Evolutionary conservation across 2,329 filamentous ascomycete species (phyloP).

Genomic region (Clathrospora elynae): DNA sequence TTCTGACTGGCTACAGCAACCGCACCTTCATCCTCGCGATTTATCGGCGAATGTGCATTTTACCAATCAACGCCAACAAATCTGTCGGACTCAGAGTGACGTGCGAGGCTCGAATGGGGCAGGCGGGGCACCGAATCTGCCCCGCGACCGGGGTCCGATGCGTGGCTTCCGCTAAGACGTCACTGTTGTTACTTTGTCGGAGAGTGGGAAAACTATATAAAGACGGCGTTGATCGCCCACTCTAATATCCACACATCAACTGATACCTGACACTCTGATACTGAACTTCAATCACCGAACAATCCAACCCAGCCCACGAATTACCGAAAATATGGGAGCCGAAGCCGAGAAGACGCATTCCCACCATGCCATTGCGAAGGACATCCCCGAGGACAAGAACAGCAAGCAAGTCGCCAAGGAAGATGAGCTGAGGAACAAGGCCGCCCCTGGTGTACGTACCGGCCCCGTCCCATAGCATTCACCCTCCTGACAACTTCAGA

Average conservation of each 20-base stretch:
- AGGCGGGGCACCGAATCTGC: slow-evolving; percentile 23
- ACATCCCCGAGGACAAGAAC: slow-evolving; percentile 37
- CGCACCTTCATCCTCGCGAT: too few relatives aligned
- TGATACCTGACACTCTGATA: not conserved
- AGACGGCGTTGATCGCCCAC: slow-evolving; percentile 12
- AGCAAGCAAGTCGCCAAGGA: slow-evolving; percentile 10
- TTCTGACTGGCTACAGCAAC: slow-evolving; percentile 4
- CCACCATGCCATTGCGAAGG: slow-evolving; percentile 41
- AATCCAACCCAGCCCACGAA: not conserved
- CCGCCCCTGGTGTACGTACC: slow-evolving; percentile 49
- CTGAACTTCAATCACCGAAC: not conserved
- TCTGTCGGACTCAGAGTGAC: slow-evolving; percentile 8
- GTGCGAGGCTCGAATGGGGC: slow-evolving; percentile 12
- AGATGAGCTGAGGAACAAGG: slow-evolving; percentile 47
- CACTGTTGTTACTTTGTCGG: slow-evolving; percentile 23
- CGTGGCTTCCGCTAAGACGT: slow-evolving; percentile 16
- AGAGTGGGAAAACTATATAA: slow-evolving; percentile 35
- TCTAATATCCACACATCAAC: slow-evolving; percentile 6
- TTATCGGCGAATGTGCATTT: slow-evolving; percentile 13
- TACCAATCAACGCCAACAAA: slow-evolving; percentile 27
- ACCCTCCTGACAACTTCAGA: slow-evolving; percentile 29
- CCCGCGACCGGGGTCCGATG: slow-evolving; percentile 16
- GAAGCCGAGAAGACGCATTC: slow-evolving; percentile 34
- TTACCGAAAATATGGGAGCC: slow-evolving; percentile 27
- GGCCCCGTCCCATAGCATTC: fast-evolving